phyloP scores from a whole-genome alignment of 345 rosid species.

The Pistacia integerrima region DNA sequence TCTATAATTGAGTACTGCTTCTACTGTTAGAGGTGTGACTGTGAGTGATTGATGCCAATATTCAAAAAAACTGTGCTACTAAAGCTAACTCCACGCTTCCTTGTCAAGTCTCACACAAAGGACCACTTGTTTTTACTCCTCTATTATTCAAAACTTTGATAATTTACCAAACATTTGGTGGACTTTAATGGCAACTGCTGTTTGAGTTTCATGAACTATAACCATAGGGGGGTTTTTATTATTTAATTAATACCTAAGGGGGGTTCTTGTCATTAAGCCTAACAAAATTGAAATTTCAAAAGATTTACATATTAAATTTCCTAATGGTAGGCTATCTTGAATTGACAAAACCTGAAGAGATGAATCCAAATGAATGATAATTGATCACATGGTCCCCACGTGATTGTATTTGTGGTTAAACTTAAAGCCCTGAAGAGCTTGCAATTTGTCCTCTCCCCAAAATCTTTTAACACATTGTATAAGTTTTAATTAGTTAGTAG shows the following conservation, averaged over 20 bases:
- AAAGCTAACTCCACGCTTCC: constrained; percentile 23
- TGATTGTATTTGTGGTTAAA: neutral
- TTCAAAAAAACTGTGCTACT: constrained; percentile 28
- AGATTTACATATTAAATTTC: too few species aligned
- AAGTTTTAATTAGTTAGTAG: constrained; percentile 4
- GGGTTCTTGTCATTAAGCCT: too few species aligned
- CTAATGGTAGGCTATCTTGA: too few species aligned
- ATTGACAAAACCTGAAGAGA: neutral
- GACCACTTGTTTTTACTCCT: constrained; percentile 29
- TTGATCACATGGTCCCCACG: constrained; percentile 31
- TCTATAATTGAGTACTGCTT: constrained; percentile 38
- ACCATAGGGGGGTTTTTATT: neutral
- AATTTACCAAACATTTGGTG: constrained; percentile 4
- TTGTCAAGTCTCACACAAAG: constrained; percentile 25
- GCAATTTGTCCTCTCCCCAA: constrained; percentile 18
- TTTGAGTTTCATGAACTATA: neutral
- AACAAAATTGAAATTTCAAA: too few species aligned
- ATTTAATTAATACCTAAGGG: too few species aligned
- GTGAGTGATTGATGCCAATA: constrained; percentile 45
- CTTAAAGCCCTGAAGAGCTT: constrained; percentile 9
- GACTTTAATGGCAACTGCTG: neutral
- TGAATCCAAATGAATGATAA: constrained; percentile 1
- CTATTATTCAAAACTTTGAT: constrained; percentile 12
- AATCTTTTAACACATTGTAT: constrained; percentile 3
- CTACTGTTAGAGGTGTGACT: constrained; percentile 33